phyloP scores from a whole-genome alignment of 2,329 filamentous ascomycete genomes.

The Beauveria sp. region DNA sequence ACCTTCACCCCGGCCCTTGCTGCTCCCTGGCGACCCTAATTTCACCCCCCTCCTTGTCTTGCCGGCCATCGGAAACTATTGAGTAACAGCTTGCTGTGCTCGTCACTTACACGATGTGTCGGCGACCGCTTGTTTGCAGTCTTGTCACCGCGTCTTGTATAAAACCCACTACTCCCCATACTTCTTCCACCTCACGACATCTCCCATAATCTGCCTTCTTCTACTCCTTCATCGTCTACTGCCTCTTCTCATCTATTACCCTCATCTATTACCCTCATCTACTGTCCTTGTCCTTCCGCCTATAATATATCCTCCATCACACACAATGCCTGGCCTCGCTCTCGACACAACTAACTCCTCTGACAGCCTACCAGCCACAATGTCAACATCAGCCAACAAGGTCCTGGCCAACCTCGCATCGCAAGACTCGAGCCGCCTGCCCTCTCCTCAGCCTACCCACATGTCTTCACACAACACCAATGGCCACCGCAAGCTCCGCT shows the following conservation, averaged over 20 bases:
- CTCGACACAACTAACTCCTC: slow-evolving; percentile 10
- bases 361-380: slow-evolving; percentile 18
- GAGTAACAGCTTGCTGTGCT: slow-evolving; percentile 11
- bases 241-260: not conserved
- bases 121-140: slow-evolving; percentile 16
- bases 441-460: slow-evolving; percentile 84
- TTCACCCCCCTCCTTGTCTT: slow-evolving; percentile 1
- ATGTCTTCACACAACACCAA: slow-evolving; percentile 46
- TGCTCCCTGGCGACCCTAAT: not conserved
- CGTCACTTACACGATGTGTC: slow-evolving; percentile 22
- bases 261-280: not conserved
- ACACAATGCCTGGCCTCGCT: slow-evolving; percentile 8
- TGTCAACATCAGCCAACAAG: slow-evolving; percentile 31
- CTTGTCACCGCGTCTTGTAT: slow-evolving; percentile 5
- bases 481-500: slow-evolving; percentile 69
- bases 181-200: not conserved
- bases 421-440: slow-evolving; percentile 48
- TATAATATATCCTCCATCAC: slow-evolving; percentile 8
- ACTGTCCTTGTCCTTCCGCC: not conserved
- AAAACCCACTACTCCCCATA: slow-evolving; percentile 5
- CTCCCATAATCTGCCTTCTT: not conserved
- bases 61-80: slow-evolving; percentile 11
- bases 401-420: slow-evolving; percentile 33
- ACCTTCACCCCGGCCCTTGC: not conserved
- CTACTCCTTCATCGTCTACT: not conserved